phyloP scores from a whole-genome alignment of 2,329 filamentous ascomycete species.

The Diaporthe sp. region DNA sequence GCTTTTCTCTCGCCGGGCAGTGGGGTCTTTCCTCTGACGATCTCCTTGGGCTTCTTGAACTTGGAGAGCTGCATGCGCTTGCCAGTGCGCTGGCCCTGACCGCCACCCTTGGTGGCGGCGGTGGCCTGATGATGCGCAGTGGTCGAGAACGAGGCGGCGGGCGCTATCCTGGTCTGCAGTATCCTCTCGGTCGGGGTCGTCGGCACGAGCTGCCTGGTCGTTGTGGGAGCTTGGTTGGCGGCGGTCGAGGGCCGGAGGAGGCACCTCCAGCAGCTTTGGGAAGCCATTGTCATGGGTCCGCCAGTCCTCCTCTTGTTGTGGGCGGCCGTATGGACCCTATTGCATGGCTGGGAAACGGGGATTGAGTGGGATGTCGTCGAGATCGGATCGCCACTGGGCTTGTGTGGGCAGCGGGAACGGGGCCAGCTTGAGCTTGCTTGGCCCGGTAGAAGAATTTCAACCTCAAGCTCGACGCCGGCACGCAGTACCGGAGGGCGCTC shows the following conservation, averaged over 20 bases:
- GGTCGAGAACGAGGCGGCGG: conserved; percentile 60
- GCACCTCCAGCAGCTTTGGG: conserved; percentile 71
- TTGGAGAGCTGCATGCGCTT: conserved; percentile 57
- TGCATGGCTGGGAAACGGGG: not conserved
- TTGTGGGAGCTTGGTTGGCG: conserved; percentile 43
- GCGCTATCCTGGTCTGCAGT: conserved; percentile 51
- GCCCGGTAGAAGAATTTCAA: conserved; percentile 41
- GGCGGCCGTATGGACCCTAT: not conserved
- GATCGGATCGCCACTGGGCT: conserved; percentile 5
- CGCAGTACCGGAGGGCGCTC: conserved; percentile 33
- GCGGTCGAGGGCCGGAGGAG: conserved; percentile 62
- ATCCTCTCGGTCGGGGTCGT: conserved; percentile 29
- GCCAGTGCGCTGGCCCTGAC: conserved; percentile 51
- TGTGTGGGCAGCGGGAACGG: not conserved
- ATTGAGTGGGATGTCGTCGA: not conserved
- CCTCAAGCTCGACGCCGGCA: conserved; percentile 40
- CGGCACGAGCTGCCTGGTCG: conserved; percentile 47
- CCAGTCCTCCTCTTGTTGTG: conserved; percentile 23
- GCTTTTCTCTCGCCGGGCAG: conserved; percentile 87
- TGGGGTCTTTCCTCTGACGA: conserved; percentile 68
- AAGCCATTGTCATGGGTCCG: conserved; percentile 62
- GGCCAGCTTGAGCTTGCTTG: conserved; percentile 32
- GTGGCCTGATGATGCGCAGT: conserved; percentile 44
- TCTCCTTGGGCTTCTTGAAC: conserved; percentile 63
- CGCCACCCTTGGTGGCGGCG: conserved; percentile 42